Percentiles rank a stretch among this genome's conserved stretches.
These are phyloP conservation scores for Paraleonurus japonicus DNA, from an alignment of 257 asterid species.

Conservation along the genomic window DNA sequence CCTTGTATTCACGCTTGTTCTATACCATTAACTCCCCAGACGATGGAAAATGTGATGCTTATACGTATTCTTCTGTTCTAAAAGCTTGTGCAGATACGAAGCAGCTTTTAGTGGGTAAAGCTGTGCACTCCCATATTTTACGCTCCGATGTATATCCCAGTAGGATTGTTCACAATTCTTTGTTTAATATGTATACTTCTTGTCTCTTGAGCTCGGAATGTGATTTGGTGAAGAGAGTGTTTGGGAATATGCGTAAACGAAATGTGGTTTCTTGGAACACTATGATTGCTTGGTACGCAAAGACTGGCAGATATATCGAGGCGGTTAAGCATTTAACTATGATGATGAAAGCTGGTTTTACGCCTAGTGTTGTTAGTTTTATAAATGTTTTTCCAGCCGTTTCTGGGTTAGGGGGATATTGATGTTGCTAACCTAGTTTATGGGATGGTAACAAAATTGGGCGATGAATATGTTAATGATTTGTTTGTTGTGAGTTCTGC, in stretches of 20 bases:
- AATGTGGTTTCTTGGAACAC: constrained; percentile 82
- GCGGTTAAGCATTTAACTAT: constrained; percentile 51
- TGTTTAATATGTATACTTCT: constrained; percentile 77
- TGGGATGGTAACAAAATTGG: constrained; percentile 53
- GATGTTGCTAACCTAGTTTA: constrained; percentile 49
- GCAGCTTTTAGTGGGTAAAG: constrained; percentile 60
- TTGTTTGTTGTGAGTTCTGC: constrained; percentile 70
- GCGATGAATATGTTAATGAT: constrained; percentile 51
- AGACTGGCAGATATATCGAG: constrained; percentile 45
- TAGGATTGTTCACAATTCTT: constrained; percentile 71
- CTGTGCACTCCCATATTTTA: constrained; percentile 71
- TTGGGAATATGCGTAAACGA: constrained; percentile 59
- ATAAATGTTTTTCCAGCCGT: constrained; percentile 62
- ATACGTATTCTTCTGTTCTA: constrained; percentile 78
- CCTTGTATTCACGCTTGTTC: constrained; percentile 57
- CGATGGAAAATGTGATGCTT: constrained; percentile 50
- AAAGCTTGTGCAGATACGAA: constrained; percentile 83
- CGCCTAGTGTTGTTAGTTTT: constrained; percentile 61
- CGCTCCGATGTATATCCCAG: constrained; percentile 60
- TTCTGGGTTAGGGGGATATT: constrained; percentile 41
- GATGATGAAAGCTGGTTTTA: constrained; percentile 59
- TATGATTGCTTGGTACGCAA: constrained; percentile 62
- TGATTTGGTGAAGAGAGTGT: constrained; percentile 59
- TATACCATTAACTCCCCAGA: constrained; percentile 19
- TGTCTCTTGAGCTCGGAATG: constrained; percentile 41